Base-by-base conservation (phyloP, 1,284 basidiomycete genomes). In the Wolfiporia cocos region DNA sequence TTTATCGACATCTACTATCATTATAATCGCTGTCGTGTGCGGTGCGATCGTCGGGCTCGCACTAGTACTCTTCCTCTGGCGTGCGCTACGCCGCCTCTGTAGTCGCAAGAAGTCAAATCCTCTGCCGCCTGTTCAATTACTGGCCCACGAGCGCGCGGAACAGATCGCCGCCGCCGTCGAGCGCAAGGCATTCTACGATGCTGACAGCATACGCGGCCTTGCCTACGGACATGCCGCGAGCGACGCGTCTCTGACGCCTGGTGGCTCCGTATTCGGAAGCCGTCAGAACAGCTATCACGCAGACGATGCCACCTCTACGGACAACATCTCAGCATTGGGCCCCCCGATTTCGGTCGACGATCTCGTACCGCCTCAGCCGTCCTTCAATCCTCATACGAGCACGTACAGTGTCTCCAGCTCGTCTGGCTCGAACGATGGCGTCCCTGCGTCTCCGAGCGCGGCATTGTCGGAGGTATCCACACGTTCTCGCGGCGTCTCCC, bases 71-170 rank as follows among this genome's bases (percentile, higher is more conserved):
- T 35, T 73, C 42, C 54, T 73, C 32, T 61, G 64, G 56, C 64
- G 64, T 20, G 44, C 68, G 46, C 44, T 71, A 42, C 60, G 62
- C 29, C 65, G 63, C 40, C 48, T 46, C 14, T 63, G 57, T 34
- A 55, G 55, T 29, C 57, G 53, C 18, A 43, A 57, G 18, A 56
- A 55, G 17, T 55, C 69, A 3, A 60, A 59, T 0, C 78, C 79
- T 2, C 63, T 81, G 2, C 80, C 79, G 0, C 78, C 76, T 17
- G 63, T 71, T 2, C 76, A 80, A 47, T 72, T 72, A 15, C 71
- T 80, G n/a, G 76, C 78, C 3, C 75, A 76, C 49, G 70, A 73
- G 40, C 69, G 78, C 18, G 66, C 74, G 51, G 69, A 71, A 26
- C 66, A 70, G 41, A 54, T 70, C 12, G 62, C 66, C 11, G 63